These are phyloP conservation scores for Furcasterigmium furcatum DNA, from an alignment of 2,329 filamentous ascomycete species.

Conservation along the genomic window DNA sequence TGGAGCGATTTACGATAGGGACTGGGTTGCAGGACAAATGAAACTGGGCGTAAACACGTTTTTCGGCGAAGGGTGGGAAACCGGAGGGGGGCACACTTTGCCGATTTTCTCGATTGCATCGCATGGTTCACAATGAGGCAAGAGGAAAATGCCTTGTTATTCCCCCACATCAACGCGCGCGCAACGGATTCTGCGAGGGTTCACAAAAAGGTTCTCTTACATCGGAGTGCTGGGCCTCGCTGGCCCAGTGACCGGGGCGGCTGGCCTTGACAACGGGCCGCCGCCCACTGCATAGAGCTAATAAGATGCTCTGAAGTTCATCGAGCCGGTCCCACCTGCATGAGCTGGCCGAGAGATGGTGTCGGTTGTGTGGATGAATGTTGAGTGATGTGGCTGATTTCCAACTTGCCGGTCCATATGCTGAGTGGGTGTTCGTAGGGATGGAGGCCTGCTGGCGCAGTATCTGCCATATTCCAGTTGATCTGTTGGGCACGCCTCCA, in stretches of 20 bases:
- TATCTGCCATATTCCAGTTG: no score
- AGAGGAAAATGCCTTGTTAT: constrained; percentile 6
- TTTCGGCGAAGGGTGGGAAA: constrained; percentile 3
- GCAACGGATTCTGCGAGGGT: constrained; percentile 6
- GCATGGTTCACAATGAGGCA: constrained; percentile 4
- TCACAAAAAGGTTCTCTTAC: constrained; percentile 4
- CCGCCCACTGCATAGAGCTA: constrained; percentile 5
- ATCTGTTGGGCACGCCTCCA: no score
- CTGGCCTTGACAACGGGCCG: background rate
- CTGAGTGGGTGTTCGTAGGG: no score
- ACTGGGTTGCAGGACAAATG: constrained; percentile 1
- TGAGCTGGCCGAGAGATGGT: no score
- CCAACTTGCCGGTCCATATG: no score
- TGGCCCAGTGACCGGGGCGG: background rate
- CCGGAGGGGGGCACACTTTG: constrained; percentile 1
- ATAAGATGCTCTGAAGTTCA: constrained; percentile 6
- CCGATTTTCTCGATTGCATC: constrained; percentile 6
- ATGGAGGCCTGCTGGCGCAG: no score
- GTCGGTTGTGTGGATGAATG: no score
- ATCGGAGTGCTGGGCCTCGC: constrained; percentile 1
- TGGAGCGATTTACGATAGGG: background rate
- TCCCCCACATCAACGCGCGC: constrained; percentile 4
- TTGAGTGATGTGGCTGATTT: no score
- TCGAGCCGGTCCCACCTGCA: background rate
- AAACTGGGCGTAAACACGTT: constrained; percentile 3